Base-by-base conservation (phyloP, 2,329 filamentous ascomycete genomes). In the Diatrype stigma region DNA sequence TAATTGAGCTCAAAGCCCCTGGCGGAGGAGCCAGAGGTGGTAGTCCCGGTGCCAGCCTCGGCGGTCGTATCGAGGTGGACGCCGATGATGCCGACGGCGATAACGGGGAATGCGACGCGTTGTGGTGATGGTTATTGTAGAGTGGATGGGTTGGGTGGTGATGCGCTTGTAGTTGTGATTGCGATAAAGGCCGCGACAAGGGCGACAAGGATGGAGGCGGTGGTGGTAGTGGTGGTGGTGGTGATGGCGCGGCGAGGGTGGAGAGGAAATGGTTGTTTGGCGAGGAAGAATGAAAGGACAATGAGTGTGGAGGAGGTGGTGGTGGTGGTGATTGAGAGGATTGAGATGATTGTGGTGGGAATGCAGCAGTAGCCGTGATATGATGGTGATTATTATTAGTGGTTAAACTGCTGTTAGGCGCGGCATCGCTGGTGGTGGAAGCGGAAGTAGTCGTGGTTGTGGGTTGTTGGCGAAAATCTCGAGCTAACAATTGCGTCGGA, bases 21-120 rank as follows among this genome's bases (percentile, higher is more conserved):
- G 60, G 62, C 57, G 63, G 63, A 59, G 64, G 63, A 57, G 64
- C 65, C 62, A 67, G 58, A 49, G 60, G 56, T 45, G 64, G 62
- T 49, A 63, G 53, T 10, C 58, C 50, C n/a, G 56, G 56, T 11
- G 62, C 53, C 40, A 57, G 42, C 30, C 53, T 38, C 28, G 46
- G 51, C 14, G 55, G 22, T n/a, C 53, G 34, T 22, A 51, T 51
- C 34, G 58, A 50, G 14, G 56, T 48, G 19, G 59, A 56, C 46
- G 56, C 51, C 26, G 56, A 51, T 37, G 55, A 49, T 28, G 51
- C 48, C 34, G 54, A 53, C 26, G 53, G 44, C 50, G 57, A 22
- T 56, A 55, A 37, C 51, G 53, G 53, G 48, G 40, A 52, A 55
- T 58, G 62, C 53, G 62, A 58, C 56, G 62, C 60, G 61, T 62